Conservation (phyloP, 2,329 filamentous ascomycete genomes). For the Oidium heveae region DNA sequence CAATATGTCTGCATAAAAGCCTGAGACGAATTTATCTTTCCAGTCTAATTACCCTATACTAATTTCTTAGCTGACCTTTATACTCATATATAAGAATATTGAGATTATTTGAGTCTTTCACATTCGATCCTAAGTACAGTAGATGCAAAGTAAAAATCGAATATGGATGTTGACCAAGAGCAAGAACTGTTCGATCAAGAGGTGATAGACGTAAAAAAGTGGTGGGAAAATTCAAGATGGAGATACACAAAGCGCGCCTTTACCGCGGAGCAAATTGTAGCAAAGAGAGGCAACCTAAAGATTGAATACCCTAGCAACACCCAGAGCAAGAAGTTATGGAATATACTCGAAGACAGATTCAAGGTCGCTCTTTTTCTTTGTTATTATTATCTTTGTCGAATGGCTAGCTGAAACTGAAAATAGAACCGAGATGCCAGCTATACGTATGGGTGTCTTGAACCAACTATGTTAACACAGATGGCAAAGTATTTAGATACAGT, state of each 20-base stretch:
- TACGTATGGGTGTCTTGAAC: conserved; percentile 93
- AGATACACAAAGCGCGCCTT: conserved; percentile 77
- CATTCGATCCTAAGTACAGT: no score
- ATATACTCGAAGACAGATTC: conserved; percentile 66
- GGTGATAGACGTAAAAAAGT: conserved; percentile 69
- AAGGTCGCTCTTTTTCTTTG: conserved; percentile 23
- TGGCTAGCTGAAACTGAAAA: neutral
- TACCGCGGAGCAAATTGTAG: conserved; percentile 88
- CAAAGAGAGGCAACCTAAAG: conserved; percentile 76
- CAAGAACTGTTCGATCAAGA: conserved; percentile 24
- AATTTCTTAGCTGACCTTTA: no score
- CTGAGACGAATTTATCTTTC: no score
- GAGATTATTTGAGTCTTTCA: no score
- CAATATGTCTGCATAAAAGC: no score
- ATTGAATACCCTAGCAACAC: conserved; percentile 78
- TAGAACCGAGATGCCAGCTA: conserved; percentile 68
- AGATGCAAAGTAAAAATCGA: no score
- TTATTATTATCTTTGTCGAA: neutral
- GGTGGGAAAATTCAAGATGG: conserved; percentile 89
- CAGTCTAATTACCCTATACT: no score
- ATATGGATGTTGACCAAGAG: no score
- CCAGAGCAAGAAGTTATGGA: conserved; percentile 87
- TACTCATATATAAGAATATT: no score
- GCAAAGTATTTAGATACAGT: conserved; percentile 96
- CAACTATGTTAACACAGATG: conserved; percentile 98